Conservation (phyloP, 2,329 filamentous ascomycete genomes). For the Huntiella abstrusa region DNA sequence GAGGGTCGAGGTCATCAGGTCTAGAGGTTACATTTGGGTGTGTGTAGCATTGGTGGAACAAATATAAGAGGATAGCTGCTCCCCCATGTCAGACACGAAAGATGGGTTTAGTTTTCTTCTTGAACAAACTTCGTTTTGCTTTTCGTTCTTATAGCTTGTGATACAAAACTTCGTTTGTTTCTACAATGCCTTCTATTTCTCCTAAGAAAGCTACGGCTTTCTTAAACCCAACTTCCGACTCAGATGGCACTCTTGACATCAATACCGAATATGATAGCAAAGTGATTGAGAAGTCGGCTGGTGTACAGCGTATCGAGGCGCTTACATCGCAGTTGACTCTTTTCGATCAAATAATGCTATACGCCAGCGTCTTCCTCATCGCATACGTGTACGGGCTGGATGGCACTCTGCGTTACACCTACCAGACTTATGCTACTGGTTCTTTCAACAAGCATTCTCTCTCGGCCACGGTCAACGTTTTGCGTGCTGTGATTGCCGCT, state of each 20-base stretch:
- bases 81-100: too few relatives aligned
- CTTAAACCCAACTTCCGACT: not conserved
- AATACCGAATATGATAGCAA: slow-evolving; percentile 7
- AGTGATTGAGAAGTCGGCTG: slow-evolving; percentile 23
- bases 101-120: too few relatives aligned
- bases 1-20: too few relatives aligned
- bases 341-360: slow-evolving; percentile 35
- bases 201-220: too few relatives aligned
- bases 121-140: too few relatives aligned
- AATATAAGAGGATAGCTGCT: too few relatives aligned
- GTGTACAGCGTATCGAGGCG: slow-evolving; percentile 41
- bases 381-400: slow-evolving; percentile 47
- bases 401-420: slow-evolving; percentile 34
- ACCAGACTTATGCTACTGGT: slow-evolving; percentile 35
- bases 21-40: too few relatives aligned
- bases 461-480: slow-evolving; percentile 36
- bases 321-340: slow-evolving; percentile 32
- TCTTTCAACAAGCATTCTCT: slow-evolving; percentile 33
- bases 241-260: not conserved
- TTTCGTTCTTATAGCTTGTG: too few relatives aligned
- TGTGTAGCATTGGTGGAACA: too few relatives aligned
- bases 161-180: too few relatives aligned
- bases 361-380: slow-evolving; percentile 41
- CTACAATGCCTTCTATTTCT: too few relatives aligned
- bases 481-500: slow-evolving; percentile 39